Conservation (phyloP, 208 protist genomes). For the Leishmania guyanensis region DNA sequence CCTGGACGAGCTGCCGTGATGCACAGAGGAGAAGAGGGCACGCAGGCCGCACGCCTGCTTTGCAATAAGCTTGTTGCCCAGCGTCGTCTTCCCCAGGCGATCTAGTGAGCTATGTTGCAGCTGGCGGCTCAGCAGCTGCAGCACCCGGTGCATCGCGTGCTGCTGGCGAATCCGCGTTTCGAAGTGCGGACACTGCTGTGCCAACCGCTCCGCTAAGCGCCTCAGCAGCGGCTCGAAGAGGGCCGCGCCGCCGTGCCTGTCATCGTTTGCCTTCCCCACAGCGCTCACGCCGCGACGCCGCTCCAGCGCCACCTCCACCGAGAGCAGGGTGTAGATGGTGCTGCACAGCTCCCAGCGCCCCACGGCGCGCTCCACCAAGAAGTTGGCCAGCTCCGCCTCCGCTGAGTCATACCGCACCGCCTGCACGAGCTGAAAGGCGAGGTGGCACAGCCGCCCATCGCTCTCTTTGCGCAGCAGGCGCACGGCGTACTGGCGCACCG, state of each 20-base stretch:
- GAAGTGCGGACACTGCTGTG: slow-evolving; percentile 46
- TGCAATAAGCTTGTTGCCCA: slow-evolving; percentile 50
- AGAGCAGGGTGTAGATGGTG: slow-evolving; percentile 66
- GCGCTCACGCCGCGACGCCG: slow-evolving; percentile 10
- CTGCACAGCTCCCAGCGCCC: slow-evolving; percentile 80
- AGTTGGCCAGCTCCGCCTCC: slow-evolving; percentile 42
- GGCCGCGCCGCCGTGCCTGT: slow-evolving; percentile 4
- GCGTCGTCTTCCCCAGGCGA: slow-evolving; percentile 46
- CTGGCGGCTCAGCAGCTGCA: slow-evolving; percentile 42
- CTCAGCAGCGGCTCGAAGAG: slow-evolving; percentile 37
- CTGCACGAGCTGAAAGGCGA: slow-evolving; percentile 80
- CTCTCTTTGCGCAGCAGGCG: slow-evolving; percentile 45
- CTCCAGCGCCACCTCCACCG: slow-evolving; percentile 57
- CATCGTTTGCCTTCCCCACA: slow-evolving; percentile 5
- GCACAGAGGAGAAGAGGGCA: slow-evolving; percentile 42
- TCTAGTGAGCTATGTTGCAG: slow-evolving; percentile 43
- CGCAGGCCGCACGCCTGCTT: slow-evolving; percentile 58
- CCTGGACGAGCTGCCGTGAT: background rate
- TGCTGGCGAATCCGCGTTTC: slow-evolving; percentile 54
- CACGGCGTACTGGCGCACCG: slow-evolving; percentile 77
- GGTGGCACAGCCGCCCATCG: slow-evolving; percentile 45
- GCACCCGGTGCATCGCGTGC: slow-evolving; percentile 41
- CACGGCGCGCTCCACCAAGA: slow-evolving; percentile 63
- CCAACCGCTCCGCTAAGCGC: slow-evolving; percentile 36
- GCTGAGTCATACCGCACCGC: slow-evolving; percentile 74